These are phyloP conservation scores for Rhodotorula sp. DNA, from an alignment of 1,284 basidiomycete genomes.

Conservation along the genomic window DNA sequence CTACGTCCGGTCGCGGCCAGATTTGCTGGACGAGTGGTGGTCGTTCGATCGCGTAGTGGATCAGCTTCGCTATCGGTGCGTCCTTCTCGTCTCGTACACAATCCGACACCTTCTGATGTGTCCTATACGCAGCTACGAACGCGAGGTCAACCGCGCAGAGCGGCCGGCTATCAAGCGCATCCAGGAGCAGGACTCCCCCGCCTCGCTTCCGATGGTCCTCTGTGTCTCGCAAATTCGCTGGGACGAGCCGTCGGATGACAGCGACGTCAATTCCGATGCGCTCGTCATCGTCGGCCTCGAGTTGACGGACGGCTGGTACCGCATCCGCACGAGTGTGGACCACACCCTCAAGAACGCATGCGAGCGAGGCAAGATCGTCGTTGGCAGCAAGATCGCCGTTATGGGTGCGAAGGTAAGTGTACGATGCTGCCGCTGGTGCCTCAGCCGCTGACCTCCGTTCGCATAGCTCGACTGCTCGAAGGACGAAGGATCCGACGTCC, in stretches of 20 bases:
- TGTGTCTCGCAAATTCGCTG: slow-evolving; percentile 72
- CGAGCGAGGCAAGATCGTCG: slow-evolving; percentile 61
- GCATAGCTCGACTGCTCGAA: slow-evolving; percentile 66
- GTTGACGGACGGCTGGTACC: slow-evolving; percentile 95
- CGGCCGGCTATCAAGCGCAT: slow-evolving; percentile 78
- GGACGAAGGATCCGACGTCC: slow-evolving; percentile 71
- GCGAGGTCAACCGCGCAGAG: slow-evolving; percentile 74
- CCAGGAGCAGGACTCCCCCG: slow-evolving; percentile 69
- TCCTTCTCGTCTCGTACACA: not conserved
- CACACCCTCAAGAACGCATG: slow-evolving; percentile 67
- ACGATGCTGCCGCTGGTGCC: not conserved
- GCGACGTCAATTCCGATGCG: slow-evolving; percentile 42
- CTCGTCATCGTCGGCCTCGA: slow-evolving; percentile 59
- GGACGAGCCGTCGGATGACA: slow-evolving; percentile 55
- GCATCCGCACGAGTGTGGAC: slow-evolving; percentile 63
- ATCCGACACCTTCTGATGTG: accelerated
- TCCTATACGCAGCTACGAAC: slow-evolving; percentile 70
- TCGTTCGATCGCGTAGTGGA: slow-evolving; percentile 72
- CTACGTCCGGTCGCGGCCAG: slow-evolving; percentile 70
- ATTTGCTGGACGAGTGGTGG: slow-evolving; percentile 64
- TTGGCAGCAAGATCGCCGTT: slow-evolving; percentile 80
- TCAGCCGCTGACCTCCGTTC: accelerated
- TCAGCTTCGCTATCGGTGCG: slow-evolving; percentile 82
- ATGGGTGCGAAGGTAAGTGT: slow-evolving; percentile 68
- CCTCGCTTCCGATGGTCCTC: slow-evolving; percentile 74